These are phyloP conservation scores for Begonia masoniana DNA, from an alignment of 306 rosid genomes.

Conservation along the genomic window DNA sequence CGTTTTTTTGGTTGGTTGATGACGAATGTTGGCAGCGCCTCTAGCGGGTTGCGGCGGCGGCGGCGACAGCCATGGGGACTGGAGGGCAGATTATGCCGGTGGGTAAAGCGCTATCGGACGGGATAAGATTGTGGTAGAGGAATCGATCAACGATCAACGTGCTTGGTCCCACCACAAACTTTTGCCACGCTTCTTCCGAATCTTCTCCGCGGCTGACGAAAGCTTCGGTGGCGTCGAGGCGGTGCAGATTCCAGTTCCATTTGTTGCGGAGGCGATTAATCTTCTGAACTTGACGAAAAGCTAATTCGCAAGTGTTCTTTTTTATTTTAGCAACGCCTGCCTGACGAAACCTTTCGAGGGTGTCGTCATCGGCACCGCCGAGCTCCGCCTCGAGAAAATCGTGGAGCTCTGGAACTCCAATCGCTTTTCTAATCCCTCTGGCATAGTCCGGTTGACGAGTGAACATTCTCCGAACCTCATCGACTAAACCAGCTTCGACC, in stretches of 20 bases:
- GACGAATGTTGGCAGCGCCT: too few species aligned
- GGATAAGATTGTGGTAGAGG: conserved; percentile 10
- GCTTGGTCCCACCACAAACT: conserved; percentile 42
- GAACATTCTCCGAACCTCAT: conserved; percentile 35
- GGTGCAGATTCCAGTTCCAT: conserved; percentile 52
- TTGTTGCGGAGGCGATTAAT: conserved; percentile 32
- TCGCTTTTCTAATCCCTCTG: conserved; percentile 48
- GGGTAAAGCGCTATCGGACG: too few species aligned
- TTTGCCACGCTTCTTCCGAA: conserved; percentile 46
- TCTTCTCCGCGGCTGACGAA: conserved; percentile 28
- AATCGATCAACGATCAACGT: conserved; percentile 30
- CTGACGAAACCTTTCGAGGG: conserved; percentile 6
- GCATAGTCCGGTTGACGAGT: conserved; percentile 33
- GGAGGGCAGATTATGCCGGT: too few species aligned
- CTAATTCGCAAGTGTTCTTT: conserved; percentile 41
- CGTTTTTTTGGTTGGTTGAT: too few species aligned
- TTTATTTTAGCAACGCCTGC: conserved; percentile 34
- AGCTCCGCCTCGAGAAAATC: conserved; percentile 28
- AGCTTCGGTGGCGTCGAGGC: conserved; percentile 55
- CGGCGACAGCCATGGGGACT: too few species aligned
- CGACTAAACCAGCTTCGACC: conserved; percentile 44
- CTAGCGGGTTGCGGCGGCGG: too few species aligned
- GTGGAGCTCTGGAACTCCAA: conserved; percentile 73
- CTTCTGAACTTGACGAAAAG: conserved; percentile 39
- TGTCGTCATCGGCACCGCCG: conserved; percentile 9